These are phyloP conservation scores for Syzygium grande DNA, from an alignment of 345 rosid genomes.

Conservation along the genomic window DNA sequence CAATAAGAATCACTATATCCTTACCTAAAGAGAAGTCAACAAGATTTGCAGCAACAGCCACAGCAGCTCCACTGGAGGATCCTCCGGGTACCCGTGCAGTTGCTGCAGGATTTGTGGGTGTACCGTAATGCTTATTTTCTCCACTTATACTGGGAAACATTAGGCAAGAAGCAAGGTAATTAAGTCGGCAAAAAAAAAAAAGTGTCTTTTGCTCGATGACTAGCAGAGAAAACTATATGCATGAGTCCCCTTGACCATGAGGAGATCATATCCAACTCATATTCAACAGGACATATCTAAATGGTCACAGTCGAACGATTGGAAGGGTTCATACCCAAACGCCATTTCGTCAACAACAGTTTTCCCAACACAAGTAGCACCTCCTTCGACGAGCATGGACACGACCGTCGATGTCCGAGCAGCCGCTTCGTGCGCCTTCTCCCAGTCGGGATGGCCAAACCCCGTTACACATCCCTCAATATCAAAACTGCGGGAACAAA, in stretches of 20 bases:
- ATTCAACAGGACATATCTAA: neutral
- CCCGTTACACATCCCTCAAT: slow-evolving; percentile 81
- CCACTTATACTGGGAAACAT: slow-evolving; percentile 66
- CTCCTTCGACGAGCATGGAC: slow-evolving; percentile 74
- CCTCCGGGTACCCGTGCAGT: slow-evolving; percentile 80
- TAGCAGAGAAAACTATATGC: neutral
- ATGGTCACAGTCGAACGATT: neutral
- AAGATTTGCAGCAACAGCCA: slow-evolving; percentile 79
- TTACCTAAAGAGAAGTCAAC: slow-evolving; percentile 84
- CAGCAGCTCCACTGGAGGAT: slow-evolving; percentile 90
- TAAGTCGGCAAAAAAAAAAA: neutral
- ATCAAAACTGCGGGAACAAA: slow-evolving; percentile 48
- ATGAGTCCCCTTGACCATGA: neutral
- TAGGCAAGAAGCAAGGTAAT: neutral
- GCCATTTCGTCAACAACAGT: slow-evolving; percentile 88
- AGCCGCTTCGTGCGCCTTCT: slow-evolving; percentile 59
- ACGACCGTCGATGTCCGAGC: slow-evolving; percentile 55
- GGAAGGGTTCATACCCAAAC: slow-evolving; percentile 34
- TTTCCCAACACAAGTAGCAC: slow-evolving; percentile 92
- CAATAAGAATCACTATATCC: neutral
- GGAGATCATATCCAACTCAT: neutral
- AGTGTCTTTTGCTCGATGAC: neutral
- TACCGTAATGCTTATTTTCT: slow-evolving; percentile 71
- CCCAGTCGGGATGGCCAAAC: slow-evolving; percentile 97
- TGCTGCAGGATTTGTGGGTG: slow-evolving; percentile 86